phyloP scores from a whole-genome alignment of 441 rosid genomes.

The Jatropha podagrica region DNA sequence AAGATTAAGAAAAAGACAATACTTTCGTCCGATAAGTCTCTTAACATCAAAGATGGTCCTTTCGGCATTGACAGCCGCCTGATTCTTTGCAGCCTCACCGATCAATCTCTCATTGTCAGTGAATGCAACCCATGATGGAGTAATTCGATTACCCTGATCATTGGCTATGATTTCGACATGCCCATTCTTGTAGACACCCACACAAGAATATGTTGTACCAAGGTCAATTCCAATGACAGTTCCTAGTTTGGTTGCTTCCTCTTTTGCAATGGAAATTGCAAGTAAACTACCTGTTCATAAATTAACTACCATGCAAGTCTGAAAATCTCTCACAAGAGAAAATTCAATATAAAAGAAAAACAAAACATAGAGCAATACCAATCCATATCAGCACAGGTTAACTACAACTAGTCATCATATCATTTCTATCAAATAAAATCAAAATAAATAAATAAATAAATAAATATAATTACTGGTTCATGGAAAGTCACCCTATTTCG shows the following conservation, averaged over 20 bases:
- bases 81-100: conserved; percentile 93
- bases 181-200: conserved; percentile 90
- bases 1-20: conserved; percentile 6
- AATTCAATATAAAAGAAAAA: background rate
- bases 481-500: too few relatives aligned
- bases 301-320: background rate
- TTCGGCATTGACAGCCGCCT: conserved; percentile 65
- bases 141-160: conserved; percentile 93
- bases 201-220: conserved; percentile 88
- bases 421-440: background rate
- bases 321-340: background rate
- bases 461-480: too few relatives aligned
- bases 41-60: conserved; percentile 83
- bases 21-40: conserved; percentile 87
- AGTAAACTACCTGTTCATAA: conserved; percentile 29
- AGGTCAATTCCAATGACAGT: conserved; percentile 89
- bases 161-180: conserved; percentile 95
- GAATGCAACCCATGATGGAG: conserved; percentile 91
- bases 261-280: conserved; percentile 39
- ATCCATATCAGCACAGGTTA: too few relatives aligned
- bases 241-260: conserved; percentile 40
- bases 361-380: too few relatives aligned
- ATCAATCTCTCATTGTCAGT: conserved; percentile 77
- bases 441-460: too few relatives aligned
- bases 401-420: background rate